Percentiles rank a stretch among this genome's conserved stretches.
Evolutionary conservation across 768 basidiomycete genomes (phyloP).

Genomic region (Boletus sp.): DNA sequence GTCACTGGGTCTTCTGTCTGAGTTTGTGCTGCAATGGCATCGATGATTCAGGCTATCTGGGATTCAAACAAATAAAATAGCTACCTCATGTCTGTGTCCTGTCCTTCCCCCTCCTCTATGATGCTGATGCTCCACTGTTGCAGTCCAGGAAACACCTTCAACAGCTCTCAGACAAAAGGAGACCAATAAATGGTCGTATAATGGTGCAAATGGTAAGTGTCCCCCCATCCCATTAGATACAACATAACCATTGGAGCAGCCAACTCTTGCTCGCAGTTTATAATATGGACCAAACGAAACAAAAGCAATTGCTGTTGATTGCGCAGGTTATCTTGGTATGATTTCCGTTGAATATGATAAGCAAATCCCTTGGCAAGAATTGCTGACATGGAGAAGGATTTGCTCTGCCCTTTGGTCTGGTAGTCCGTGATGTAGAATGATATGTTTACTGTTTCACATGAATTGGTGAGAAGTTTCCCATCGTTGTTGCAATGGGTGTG

Average conservation of each 20-base stretch:
- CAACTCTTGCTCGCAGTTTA: constrained; percentile 39
- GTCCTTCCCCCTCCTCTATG: no score
- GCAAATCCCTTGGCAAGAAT: constrained; percentile 31
- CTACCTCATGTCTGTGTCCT: no score
- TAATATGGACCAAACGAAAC: constrained; percentile 28
- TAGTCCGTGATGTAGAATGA: constrained; percentile 35
- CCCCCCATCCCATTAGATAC: constrained; percentile 45
- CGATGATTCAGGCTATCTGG: no score
- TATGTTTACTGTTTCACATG: neutral
- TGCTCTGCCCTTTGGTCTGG: constrained; percentile 32
- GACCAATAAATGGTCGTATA: constrained; percentile 19
- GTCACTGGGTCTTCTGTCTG: no score
- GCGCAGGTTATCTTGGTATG: neutral
- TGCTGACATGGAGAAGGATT: constrained; percentile 25
- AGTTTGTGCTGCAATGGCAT: no score
- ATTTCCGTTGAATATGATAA: constrained; percentile 26
- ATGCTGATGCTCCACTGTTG: neutral
- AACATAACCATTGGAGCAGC: constrained; percentile 37
- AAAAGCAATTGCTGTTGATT: constrained; percentile 31
- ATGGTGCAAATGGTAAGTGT: constrained; percentile 34
- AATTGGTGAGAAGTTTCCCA: neutral
- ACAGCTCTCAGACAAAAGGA: neutral
- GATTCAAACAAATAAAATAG: no score
- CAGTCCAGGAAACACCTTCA: neutral
- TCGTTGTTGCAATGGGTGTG: neutral